A percentile compares a stretch with the other conserved stretches of the same genome.
These are phyloP conservation scores for Eutypa lata DNA, from an alignment of 2,329 filamentous ascomycete genomes.

Conservation along the genomic window DNA sequence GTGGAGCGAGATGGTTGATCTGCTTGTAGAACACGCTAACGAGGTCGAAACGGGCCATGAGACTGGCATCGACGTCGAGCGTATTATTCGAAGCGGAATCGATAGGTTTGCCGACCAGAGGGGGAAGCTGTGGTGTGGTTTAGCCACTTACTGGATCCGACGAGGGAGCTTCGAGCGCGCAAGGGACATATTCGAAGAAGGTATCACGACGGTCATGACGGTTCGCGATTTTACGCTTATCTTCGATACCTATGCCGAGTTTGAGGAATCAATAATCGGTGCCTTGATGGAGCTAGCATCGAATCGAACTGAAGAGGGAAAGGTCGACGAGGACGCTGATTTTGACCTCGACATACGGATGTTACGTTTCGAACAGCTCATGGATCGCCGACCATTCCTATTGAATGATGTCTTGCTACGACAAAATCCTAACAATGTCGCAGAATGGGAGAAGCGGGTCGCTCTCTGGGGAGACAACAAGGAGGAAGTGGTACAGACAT, in stretches of 20 bases:
- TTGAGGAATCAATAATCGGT: constrained; percentile 93
- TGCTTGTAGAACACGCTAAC: constrained; percentile 86
- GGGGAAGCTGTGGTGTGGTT: constrained; percentile 89
- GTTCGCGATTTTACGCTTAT: constrained; percentile 95
- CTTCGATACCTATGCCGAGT: constrained; percentile 94
- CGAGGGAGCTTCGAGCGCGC: constrained; percentile 89
- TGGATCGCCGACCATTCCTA: constrained; percentile 94
- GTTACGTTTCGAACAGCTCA: constrained; percentile 96
- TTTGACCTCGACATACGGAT: constrained; percentile 94
- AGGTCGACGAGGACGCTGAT: constrained; percentile 78
- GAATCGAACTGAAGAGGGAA: constrained; percentile 72
- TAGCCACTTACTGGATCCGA: constrained; percentile 96
- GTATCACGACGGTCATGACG: constrained; percentile 96
- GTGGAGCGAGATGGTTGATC: constrained; percentile 96
- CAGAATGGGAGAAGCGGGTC: constrained; percentile 97
- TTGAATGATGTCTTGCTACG: constrained; percentile 93
- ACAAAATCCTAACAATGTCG: constrained; percentile 94
- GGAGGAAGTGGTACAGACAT: constrained; percentile 86
- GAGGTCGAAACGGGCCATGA: constrained; percentile 79
- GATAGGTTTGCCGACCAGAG: constrained; percentile 87
- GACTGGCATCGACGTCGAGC: constrained; percentile 83
- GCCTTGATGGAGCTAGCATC: constrained; percentile 87
- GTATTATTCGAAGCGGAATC: constrained; percentile 90
- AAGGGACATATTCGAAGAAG: constrained; percentile 91
- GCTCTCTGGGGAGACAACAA: constrained; percentile 93